phyloP scores from a whole-genome alignment of 495 filamentous ascomycete genomes.

The Articulospora tetracladia region DNA sequence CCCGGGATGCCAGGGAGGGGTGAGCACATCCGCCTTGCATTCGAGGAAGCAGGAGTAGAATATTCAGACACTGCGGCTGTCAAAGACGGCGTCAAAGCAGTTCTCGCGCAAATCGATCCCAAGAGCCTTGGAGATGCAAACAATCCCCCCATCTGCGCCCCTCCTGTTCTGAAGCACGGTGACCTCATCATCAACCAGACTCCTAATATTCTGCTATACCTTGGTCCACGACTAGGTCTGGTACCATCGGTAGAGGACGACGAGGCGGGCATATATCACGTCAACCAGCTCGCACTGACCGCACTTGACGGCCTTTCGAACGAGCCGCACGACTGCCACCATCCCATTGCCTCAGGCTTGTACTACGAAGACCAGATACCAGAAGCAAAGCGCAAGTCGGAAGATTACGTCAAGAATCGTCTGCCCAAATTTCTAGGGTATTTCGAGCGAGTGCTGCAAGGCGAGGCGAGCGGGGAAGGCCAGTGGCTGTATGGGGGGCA shows the following conservation, averaged over 20 bases:
- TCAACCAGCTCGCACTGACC: slow-evolving; percentile 57
- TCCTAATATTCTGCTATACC: slow-evolving; percentile 60
- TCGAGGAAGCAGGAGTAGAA: slow-evolving; percentile 55
- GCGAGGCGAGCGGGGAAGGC: slow-evolving; percentile 41
- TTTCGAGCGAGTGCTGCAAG: slow-evolving; percentile 56
- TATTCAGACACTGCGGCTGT: slow-evolving; percentile 55
- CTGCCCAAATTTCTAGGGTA: slow-evolving; percentile 63
- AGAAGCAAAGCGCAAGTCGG: slow-evolving; percentile 45
- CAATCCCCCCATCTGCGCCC: slow-evolving; percentile 59
- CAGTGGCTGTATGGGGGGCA: slow-evolving; percentile 53
- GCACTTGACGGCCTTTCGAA: slow-evolving; percentile 61
- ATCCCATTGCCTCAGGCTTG: slow-evolving; percentile 48
- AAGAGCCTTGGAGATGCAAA: slow-evolving; percentile 31
- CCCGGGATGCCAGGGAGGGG: slow-evolving; percentile 60
- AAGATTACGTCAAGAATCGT: slow-evolving; percentile 50
- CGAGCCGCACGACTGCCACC: slow-evolving; percentile 65
- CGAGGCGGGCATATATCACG: slow-evolving; percentile 39
- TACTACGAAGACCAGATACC: slow-evolving; percentile 69
- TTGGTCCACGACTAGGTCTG: slow-evolving; percentile 50
- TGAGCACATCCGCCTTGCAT: slow-evolving; percentile 58
- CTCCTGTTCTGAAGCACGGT: slow-evolving; percentile 55
- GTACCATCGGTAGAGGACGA: slow-evolving; percentile 40
- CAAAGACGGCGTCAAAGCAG: slow-evolving; percentile 27
- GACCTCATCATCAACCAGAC: slow-evolving; percentile 59
- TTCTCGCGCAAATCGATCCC: slow-evolving; percentile 30